phyloP scores from a whole-genome alignment of 2,329 filamentous ascomycete genomes.

The Neonectria sp. region DNA sequence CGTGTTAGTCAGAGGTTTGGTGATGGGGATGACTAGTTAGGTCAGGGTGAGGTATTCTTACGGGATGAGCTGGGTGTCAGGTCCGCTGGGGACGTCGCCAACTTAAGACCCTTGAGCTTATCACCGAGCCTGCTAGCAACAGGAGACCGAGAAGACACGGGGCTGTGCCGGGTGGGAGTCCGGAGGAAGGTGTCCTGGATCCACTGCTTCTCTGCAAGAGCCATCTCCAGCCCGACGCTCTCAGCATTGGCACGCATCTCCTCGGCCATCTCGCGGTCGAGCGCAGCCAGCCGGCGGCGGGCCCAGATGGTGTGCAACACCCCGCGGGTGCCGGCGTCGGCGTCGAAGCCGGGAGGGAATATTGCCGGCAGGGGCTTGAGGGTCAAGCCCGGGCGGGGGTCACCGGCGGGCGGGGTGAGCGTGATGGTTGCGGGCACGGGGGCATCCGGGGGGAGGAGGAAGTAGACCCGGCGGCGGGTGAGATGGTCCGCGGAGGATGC shows the following conservation, averaged over 20 bases:
- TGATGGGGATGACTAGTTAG: conserved; percentile 3
- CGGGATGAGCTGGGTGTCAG: conserved; percentile 68
- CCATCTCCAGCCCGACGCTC: conserved; percentile 88
- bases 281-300: conserved; percentile 81
- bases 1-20: conserved; percentile 35
- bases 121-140: conserved; percentile 80
- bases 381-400: conserved; percentile 58
- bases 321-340: conserved; percentile 81
- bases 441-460: conserved; percentile 81
- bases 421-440: conserved; percentile 81
- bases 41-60: conserved; percentile 54
- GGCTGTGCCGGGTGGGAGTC: conserved; percentile 48
- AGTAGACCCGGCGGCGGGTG: conserved; percentile 77
- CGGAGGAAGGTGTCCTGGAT: conserved; percentile 81
- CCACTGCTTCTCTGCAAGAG: conserved; percentile 86
- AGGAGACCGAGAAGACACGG: conserved; percentile 75
- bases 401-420: conserved; percentile 63
- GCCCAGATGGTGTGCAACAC: conserved; percentile 94
- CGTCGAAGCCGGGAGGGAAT: conserved; percentile 82
- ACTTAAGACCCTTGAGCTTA: conserved; percentile 83
- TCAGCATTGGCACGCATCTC: conserved; percentile 84
- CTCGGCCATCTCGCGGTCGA: conserved; percentile 82
- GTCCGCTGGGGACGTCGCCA: conserved; percentile 81
- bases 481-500: conserved; percentile 44
- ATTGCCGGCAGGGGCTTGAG: conserved; percentile 90